Base-by-base conservation (phyloP, 1,284 basidiomycete species). In the Porogramme epimiltina region DNA sequence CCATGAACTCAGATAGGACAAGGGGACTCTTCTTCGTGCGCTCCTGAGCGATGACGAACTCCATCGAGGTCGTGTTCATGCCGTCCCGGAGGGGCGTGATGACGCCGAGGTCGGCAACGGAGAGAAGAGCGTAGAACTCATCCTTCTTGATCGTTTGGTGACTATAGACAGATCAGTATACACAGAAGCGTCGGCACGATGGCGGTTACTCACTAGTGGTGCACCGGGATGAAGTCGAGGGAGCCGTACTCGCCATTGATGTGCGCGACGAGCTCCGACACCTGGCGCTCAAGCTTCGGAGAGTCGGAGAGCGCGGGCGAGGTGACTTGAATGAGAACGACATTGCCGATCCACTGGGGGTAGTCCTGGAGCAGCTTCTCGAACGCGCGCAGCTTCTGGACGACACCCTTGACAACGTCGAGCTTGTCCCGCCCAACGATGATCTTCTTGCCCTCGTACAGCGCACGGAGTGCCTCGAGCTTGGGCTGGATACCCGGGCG, bases 41-140 rank as follows among this genome's bases (percentile, higher is more conserved):
- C 62, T 91, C 82, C 73, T 99, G 96, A 49, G 94, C 95, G 55
- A 98, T 89, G 42, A 97, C 91, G 72, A 93, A 98, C 73, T 98
- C 96, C 95, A 98, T 98, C 44, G 85, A 89, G 0, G 95, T 98
- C 9, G 97, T 98, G 79, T 99, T 98, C 96, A 99, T 98, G 9
- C 96, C 96, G 66, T 99, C 96, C 25, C 96, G 86, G 6, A 98
- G 81, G 0, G 94, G 94, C 0, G 96, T 99, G 71, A 98, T 97
- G 23, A 99, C 87, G 8, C 91, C 95, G 20, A 99, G 80, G 70
- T 98, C 96, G 11, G 96, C 96, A 0, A 95, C 95, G 24, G 87
- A 89, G 19, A 99, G 79, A n/a, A 99, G 81, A 1, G 94, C 96
- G 73, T 98, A 98, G 74, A 98, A 99, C 72, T 99, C 96, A 72